These are phyloP conservation scores for Neurospora discreta DNA, from an alignment of 495 filamentous ascomycete species.

Conservation along the genomic window DNA sequence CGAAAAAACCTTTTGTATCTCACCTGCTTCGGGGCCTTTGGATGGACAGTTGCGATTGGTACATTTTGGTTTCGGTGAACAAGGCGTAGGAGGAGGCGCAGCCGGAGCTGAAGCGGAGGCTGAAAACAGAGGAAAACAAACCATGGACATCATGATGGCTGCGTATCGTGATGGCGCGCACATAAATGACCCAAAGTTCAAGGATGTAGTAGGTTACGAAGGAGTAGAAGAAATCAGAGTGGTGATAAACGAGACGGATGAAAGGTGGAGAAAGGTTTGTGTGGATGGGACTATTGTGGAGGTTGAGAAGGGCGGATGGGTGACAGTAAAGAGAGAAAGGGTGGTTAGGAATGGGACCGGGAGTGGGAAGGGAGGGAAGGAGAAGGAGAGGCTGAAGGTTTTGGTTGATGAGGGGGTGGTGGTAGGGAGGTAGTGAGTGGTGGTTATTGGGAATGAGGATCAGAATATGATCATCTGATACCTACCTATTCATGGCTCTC, in stretches of 20 bases:
- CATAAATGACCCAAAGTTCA: conserved; percentile 18
- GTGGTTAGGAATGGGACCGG: too few species aligned
- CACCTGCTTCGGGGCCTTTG: conserved; percentile 53
- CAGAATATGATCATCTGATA: neutral
- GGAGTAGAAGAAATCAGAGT: conserved; percentile 52
- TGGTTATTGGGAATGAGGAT: neutral
- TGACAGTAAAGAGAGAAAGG: conserved; percentile 41
- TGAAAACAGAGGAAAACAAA: conserved; percentile 36
- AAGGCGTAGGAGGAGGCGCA: too few species aligned
- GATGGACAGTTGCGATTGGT: conserved; percentile 59
- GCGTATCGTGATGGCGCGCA: conserved; percentile 71
- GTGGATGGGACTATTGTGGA: conserved; percentile 79
- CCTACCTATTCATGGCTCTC: neutral
- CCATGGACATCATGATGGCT: conserved; percentile 62
- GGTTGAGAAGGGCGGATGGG: conserved; percentile 58
- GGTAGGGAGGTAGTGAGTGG: neutral
- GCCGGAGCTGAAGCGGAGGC: neutral
- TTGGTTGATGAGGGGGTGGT: conserved; percentile 17
- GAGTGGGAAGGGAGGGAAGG: neutral
- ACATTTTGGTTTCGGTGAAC: conserved; percentile 44
- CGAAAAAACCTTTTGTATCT: conserved; percentile 70
- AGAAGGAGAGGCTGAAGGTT: conserved; percentile 17
- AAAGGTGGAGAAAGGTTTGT: conserved; percentile 73
- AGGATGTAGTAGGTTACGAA: conserved; percentile 50
- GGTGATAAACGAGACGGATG: conserved; percentile 49